phyloP scores from a whole-genome alignment of 495 filamentous ascomycete species.

The Hypoxylon trugodes region DNA sequence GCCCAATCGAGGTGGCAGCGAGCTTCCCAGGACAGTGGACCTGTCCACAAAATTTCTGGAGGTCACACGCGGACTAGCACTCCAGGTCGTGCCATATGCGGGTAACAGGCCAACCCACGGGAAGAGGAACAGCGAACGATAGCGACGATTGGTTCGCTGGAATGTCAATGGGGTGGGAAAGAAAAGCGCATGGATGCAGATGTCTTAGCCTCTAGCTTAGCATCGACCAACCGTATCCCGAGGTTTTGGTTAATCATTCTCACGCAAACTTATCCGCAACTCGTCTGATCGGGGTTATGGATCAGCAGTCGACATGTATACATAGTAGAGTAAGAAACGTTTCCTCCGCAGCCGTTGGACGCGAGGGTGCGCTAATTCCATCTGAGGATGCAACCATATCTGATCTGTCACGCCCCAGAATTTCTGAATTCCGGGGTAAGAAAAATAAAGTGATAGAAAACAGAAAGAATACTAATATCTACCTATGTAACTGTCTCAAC shows the following conservation, averaged over 20 bases:
- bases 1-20: conserved; percentile 10
- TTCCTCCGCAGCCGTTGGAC: conserved; percentile 21
- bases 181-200: conserved; percentile 23
- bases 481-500: neutral
- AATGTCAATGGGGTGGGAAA: conserved; percentile 22
- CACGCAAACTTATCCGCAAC: conserved; percentile 23
- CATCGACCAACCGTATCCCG: conserved; percentile 28
- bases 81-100: conserved; percentile 34
- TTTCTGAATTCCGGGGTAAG: conserved; percentile 28
- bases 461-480: neutral
- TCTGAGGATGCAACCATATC: conserved; percentile 33
- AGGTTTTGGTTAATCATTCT: conserved; percentile 30
- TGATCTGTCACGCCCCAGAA: conserved; percentile 14
- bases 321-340: conserved; percentile 20
- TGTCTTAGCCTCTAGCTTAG: conserved; percentile 26
- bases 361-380: conserved; percentile 22
- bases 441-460: no score
- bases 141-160: conserved; percentile 27
- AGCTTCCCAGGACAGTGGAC: conserved; percentile 31
- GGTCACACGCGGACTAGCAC: conserved; percentile 36
- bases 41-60: conserved; percentile 31
- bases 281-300: conserved; percentile 22
- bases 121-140: conserved; percentile 6
- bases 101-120: conserved; percentile 30
- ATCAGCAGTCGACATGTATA: conserved; percentile 23